Conservation (phyloP, 306 rosid species). For the peach (Prunus persica) region DNA sequence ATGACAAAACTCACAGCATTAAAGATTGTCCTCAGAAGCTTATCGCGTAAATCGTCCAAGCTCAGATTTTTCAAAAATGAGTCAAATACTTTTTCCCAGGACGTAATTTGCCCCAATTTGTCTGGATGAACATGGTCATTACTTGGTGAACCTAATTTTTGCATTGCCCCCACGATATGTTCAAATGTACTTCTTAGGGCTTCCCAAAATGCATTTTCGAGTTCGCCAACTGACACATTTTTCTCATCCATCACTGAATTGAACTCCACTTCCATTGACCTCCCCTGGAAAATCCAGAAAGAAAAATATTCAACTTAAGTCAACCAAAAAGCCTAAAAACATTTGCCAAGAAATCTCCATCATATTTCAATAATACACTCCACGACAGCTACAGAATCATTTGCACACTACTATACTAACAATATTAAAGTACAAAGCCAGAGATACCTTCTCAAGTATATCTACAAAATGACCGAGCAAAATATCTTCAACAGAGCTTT, state of each 20-base stretch:
- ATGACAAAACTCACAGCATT: slow-evolving; percentile 53
- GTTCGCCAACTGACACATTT: slow-evolving; percentile 20
- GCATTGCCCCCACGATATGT: slow-evolving; percentile 44
- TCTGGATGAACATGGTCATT: slow-evolving; percentile 30
- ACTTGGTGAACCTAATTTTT: slow-evolving; percentile 36
- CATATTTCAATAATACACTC: neutral
- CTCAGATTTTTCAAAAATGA: slow-evolving; percentile 43
- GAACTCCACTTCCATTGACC: slow-evolving; percentile 55
- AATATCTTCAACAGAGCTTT: slow-evolving; percentile 48
- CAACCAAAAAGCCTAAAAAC: neutral
- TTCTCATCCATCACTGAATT: slow-evolving; percentile 22
- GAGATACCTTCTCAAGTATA: slow-evolving; percentile 56
- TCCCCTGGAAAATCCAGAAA: slow-evolving; percentile 44
- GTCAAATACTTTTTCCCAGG: slow-evolving; percentile 51
- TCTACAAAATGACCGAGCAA: slow-evolving; percentile 57
- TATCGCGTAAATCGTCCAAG: slow-evolving; percentile 49
- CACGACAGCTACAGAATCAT: neutral
- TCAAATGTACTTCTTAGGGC: slow-evolving; percentile 41
- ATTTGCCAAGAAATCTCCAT: neutral
- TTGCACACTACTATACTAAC: too few relatives aligned
- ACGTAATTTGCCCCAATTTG: slow-evolving; percentile 44
- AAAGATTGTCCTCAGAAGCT: slow-evolving; percentile 43
- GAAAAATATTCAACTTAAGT: neutral
- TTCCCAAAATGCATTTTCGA: slow-evolving; percentile 35
- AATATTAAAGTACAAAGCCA: neutral